Base-by-base conservation (phyloP, 257 asterid species). In the Fraxinus cuspidata region DNA sequence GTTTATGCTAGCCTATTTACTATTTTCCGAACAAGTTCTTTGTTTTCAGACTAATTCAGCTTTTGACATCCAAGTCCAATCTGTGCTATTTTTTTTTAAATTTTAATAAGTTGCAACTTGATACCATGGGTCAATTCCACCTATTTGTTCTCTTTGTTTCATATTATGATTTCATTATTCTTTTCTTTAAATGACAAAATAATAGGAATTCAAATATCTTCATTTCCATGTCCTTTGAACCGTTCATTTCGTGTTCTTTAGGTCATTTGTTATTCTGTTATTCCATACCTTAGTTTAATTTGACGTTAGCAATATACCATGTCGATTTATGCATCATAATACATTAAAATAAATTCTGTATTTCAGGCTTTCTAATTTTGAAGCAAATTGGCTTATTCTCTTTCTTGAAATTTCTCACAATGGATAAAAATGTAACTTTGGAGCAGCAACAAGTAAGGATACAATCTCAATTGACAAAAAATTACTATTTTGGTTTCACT, bases 1-100 rank as follows among this genome's bases (percentile, higher is more conserved):
- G 92, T 89, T 31, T 79, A 56, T 18, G 37, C 74, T 31, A 32
- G 37, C 74, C 72, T 58, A 60, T 69, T 25, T 73, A 81, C 73
- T 69, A 63, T 58, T 68, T 75, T 71, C 65, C 71, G 23, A 16
- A 71, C 40, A 35, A 25, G 70, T 49, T 71, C 32, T 74, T 78
- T 79, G 16, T 73, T 31, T 37, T n/a, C 35, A n/a, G 25, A 5
- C 27, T 29, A 11, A 70, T 34, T 77, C 71, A 66, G 64, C 70
- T 63, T 77, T 12, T 53, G 68, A 40, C 21, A 16, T 68, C 23
- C 63, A 77, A 71, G 15, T 42, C 74, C 34, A 32, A 19, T 51
- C 72, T 67, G 51, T 72, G 66, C 31, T 58, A 21, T 47, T 40
- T 13, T 42, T 13, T 42, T 58, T 70, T 27, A 75, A 72, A 16